Evolutionary conservation across 202 grass and related monocot genomes (phyloP).

Genomic region (Setaria italica): DNA sequence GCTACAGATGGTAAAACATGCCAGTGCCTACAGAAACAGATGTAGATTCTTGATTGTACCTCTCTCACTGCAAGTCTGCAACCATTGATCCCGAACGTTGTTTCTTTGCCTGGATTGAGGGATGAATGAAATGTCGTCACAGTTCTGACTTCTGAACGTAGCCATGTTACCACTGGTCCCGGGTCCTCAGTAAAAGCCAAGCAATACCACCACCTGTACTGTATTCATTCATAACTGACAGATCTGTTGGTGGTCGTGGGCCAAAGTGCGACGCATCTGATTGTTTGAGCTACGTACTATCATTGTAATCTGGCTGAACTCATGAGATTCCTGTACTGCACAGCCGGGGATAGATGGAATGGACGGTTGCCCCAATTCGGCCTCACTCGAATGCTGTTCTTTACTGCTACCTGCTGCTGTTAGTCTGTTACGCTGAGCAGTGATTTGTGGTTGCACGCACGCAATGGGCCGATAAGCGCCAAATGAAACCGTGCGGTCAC

Average conservation of each 20-base stretch:
- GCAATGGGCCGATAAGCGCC: background rate
- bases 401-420: background rate
- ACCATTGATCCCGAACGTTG: too few relatives aligned
- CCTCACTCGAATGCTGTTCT: background rate
- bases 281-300: background rate
- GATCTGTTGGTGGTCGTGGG: conserved; percentile 10
- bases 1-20: background rate
- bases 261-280: conserved; percentile 9
- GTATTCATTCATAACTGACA: background rate
- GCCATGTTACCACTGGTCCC: conserved; percentile 30
- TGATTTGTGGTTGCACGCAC: background rate
- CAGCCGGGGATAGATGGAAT: background rate
- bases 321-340: conserved; percentile 23
- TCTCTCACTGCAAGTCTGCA: too few relatives aligned
- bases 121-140: background rate
- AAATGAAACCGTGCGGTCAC: background rate
- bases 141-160: background rate
- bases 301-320: background rate
- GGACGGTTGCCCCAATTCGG: background rate
- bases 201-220: background rate
- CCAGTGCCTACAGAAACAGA: background rate
- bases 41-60: background rate
- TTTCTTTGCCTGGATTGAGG: background rate
- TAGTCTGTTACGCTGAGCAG: too few relatives aligned
- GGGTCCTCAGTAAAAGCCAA: background rate